Percentiles rank a stretch among this genome's conserved stretches.
Evolutionary conservation across 2,329 filamentous ascomycete genomes (phyloP).

Genomic region (Anisogramma anomala): DNA sequence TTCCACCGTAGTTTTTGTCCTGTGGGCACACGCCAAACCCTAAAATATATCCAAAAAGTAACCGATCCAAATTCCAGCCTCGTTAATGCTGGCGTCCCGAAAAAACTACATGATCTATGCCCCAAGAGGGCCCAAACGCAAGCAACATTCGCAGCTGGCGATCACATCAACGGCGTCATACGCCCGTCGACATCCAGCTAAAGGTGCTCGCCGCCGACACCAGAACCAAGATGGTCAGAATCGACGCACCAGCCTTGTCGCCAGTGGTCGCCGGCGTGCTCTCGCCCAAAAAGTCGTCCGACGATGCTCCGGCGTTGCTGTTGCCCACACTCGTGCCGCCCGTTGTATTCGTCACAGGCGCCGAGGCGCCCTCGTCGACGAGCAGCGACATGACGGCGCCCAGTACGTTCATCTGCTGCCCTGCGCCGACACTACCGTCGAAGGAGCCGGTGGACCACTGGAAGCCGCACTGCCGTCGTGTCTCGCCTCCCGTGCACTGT

Average conservation of each 20-base stretch:
- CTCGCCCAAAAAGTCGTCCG: slow-evolving; percentile 16
- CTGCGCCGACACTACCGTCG: slow-evolving; percentile 40
- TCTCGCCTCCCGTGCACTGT: slow-evolving; percentile 12
- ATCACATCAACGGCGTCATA: too few species aligned
- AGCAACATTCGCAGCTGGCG: too few species aligned
- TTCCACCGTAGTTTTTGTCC: too few species aligned
- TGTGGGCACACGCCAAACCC: too few species aligned
- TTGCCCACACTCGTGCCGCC: slow-evolving; percentile 21
- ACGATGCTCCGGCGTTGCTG: slow-evolving; percentile 17
- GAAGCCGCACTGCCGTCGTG: slow-evolving; percentile 37
- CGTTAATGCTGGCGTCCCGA: too few species aligned
- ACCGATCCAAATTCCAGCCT: too few species aligned
- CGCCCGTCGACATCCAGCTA: slow-evolving; percentile 22
- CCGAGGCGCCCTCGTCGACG: slow-evolving; percentile 18
- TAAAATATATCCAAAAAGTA: too few species aligned
- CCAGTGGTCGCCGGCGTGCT: slow-evolving; percentile 19
- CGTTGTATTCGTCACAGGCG: slow-evolving; percentile 15
- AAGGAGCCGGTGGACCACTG: slow-evolving; percentile 37
- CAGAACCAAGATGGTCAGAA: slow-evolving; percentile 17
- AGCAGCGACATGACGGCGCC: slow-evolving; percentile 37
- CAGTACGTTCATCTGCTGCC: slow-evolving; percentile 44
- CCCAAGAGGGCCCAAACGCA: too few species aligned
- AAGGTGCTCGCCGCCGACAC: slow-evolving; percentile 21
- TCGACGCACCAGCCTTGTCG: slow-evolving; percentile 21
- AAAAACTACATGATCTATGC: too few species aligned